Conservation (phyloP, 169 alveolate genomes). For the Toxoplasma gondii region DNA sequence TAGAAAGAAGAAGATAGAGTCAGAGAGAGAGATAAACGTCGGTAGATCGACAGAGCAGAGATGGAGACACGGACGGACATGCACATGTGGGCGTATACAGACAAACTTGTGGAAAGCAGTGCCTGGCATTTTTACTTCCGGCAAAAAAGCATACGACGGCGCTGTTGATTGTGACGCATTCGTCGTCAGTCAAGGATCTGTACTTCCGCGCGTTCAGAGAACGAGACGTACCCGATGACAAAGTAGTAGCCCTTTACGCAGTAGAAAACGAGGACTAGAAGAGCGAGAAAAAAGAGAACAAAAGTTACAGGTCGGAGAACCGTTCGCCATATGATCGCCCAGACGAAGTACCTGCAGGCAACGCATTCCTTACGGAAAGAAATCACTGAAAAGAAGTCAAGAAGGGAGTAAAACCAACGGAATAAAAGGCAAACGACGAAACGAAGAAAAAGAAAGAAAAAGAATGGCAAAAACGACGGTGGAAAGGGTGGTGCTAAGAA, state of each 20-base stretch:
- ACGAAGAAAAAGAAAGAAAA: neutral
- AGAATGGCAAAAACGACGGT: neutral
- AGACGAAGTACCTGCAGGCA: constrained; percentile 9
- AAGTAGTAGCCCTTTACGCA: constrained; percentile 7
- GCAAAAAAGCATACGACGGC: too few species aligned
- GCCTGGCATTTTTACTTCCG: too few species aligned
- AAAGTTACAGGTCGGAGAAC: neutral
- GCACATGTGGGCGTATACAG: too few species aligned
- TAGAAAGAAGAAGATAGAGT: too few species aligned
- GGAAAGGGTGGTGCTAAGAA: neutral
- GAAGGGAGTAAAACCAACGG: neutral
- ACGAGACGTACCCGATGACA: neutral
- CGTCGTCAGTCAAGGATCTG: too few species aligned
- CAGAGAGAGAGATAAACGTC: too few species aligned
- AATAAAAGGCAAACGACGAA: neutral
- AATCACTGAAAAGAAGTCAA: neutral
- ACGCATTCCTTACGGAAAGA: neutral
- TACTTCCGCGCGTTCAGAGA: too few species aligned
- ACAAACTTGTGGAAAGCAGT: too few species aligned
- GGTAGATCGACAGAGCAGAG: too few species aligned
- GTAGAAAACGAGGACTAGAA: constrained; percentile 10
- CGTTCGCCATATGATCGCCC: neutral
- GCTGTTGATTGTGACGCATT: too few species aligned
- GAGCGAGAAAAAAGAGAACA: neutral
- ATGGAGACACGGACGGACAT: too few species aligned